A percentile compares a stretch with the other conserved stretches of the same genome.
Conservation (phyloP, 2,329 filamentous ascomycete genomes). For the Kalaharituber pfeilii region DNA sequence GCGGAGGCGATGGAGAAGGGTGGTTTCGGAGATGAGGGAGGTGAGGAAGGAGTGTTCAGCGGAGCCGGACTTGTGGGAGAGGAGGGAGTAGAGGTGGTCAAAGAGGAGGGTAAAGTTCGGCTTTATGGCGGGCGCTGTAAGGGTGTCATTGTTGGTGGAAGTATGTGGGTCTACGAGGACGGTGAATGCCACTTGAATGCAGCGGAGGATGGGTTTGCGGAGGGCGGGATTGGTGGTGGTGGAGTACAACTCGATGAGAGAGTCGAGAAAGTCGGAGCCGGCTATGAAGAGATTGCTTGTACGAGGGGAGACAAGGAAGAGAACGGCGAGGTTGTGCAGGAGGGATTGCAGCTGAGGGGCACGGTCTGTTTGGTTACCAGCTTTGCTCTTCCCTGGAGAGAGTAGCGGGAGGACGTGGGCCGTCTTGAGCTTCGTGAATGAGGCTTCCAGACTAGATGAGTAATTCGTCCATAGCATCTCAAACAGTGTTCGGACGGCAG, state of each 20-base stretch:
- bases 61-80: not conserved
- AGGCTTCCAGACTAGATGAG: slow-evolving; percentile 46
- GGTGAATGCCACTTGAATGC: not conserved
- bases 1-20: not conserved
- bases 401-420: not conserved
- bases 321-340: slow-evolving; percentile 38
- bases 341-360: not conserved
- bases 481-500: slow-evolving; percentile 28
- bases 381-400: not conserved
- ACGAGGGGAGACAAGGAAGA: slow-evolving; percentile 24
- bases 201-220: not conserved
- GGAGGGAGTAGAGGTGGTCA: not conserved
- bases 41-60: slow-evolving; percentile 17
- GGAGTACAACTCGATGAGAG: not conserved
- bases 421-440: not conserved
- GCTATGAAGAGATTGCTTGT: slow-evolving; percentile 7
- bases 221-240: not conserved
- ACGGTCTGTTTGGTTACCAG: not conserved
- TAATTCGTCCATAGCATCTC: slow-evolving; percentile 62
- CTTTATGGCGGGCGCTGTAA: not conserved
- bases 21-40: not conserved
- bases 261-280: not conserved
- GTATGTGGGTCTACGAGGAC: not conserved
- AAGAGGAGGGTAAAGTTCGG: not conserved
- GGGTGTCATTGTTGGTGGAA: not conserved